Conservation (phyloP, 352 stramenopile species). For the Phytophthora sojae region DNA sequence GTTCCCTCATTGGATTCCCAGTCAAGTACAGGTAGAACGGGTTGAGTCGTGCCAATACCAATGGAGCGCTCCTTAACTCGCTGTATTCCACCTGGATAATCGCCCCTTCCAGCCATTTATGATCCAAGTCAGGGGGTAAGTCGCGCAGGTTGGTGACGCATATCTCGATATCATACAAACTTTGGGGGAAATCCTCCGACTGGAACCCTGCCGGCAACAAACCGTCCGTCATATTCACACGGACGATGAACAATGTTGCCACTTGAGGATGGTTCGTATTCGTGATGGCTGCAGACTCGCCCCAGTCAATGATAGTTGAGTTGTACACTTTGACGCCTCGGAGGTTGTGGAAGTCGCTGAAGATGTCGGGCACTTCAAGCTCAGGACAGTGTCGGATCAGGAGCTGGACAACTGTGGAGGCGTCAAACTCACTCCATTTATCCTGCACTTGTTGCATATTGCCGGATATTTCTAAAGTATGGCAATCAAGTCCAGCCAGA, state of each 20-base stretch:
- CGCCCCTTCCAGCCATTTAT: background rate
- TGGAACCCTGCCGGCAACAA: constrained; percentile 40
- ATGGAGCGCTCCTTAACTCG: constrained; percentile 6
- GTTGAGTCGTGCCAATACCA: constrained; percentile 13
- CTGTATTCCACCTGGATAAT: constrained; percentile 30
- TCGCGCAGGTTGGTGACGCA: background rate
- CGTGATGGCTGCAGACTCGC: constrained; percentile 24
- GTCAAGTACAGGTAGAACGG: constrained; percentile 24
- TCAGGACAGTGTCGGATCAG: constrained; percentile 39
- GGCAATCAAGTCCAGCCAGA: constrained; percentile 43
- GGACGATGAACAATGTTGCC: constrained; percentile 36
- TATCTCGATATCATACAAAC: background rate
- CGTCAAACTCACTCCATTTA: constrained; percentile 31
- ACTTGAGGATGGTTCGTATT: constrained; percentile 28
- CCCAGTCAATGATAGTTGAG: constrained; percentile 36
- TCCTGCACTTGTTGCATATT: constrained; percentile 11
- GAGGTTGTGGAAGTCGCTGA: constrained; percentile 32
- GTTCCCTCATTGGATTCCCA: constrained; percentile 21
- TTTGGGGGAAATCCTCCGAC: constrained; percentile 1
- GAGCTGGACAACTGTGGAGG: constrained; percentile 28
- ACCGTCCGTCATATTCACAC: constrained; percentile 40
- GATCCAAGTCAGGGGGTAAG: background rate
- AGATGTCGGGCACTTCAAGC: constrained; percentile 26
- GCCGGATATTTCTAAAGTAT: constrained; percentile 16
- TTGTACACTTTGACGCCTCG: constrained; percentile 49